Evolutionary conservation across 225 moss, liverwort and hornwort genomes (phyloP), one percentile per base, ranked within the genome.

Genomic region (Bryum argenteum): DNA sequence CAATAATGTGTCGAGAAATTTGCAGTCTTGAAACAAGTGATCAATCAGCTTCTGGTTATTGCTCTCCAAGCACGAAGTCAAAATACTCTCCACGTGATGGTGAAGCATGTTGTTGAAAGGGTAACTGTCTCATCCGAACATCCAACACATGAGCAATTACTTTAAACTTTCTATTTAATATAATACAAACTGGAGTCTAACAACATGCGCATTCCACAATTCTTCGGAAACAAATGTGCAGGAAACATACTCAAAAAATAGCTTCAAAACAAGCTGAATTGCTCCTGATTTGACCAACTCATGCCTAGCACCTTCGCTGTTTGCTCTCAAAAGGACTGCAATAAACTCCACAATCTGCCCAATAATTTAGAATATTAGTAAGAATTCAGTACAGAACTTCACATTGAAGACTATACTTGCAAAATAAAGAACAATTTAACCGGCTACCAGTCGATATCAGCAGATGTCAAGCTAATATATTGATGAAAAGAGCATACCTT

Each of bases 21-120:
- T 85, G 76, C 91, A 95, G 54, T 87, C 89, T 77, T 79, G 80
- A 67, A 95, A 95, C 52, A 95, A 76, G 76, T 95, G 91, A 67
- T 95, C 94, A 73, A 92, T 77, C 67, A 95, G 70, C 19, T 79
- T 81, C 64, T 83, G 78, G 56, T 80, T 90, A 67, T 90, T 89
- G 85, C 94, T 95, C 75, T 91, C 94, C 65, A 95, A 71, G 83
- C 91, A 92, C 57, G 94, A 95, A 50, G 82, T 81, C 53, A 95
- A 73, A 76, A 95, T 92, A 74, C 85, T 95, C 73, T 95, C 94
- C 65, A 95, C 91, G 66, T 92, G 94, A 89, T 95, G 94, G 68
- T 95, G 91, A 70, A 95, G 81, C 94, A 95, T 95, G 40, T 95
- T 95, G 90, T 95, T 95, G 76, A 95, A 95, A 26, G 90, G 88